These are phyloP conservation scores for Candida sonorensis DNA, from an alignment of 805 yeast species.

Conservation along the genomic window DNA sequence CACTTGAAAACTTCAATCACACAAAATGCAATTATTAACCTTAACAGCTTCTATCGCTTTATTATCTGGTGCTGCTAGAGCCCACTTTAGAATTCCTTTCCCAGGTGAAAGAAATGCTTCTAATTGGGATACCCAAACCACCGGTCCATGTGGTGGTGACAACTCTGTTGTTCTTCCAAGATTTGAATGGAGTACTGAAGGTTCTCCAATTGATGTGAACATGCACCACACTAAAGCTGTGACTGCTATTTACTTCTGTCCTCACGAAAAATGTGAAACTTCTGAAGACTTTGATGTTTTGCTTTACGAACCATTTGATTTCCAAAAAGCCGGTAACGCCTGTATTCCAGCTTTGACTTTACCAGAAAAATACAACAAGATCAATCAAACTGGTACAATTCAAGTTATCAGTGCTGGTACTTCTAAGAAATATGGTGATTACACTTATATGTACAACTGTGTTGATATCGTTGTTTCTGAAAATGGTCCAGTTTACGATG, in stretches of 20 bases:
- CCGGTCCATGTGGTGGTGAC: conserved; percentile 27
- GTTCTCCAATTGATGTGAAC: conserved; percentile 23
- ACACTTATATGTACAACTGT: conserved; percentile 24
- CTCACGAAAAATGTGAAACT: conserved; percentile 14
- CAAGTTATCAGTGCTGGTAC: conserved; percentile 22
- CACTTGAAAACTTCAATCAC: too few species aligned
- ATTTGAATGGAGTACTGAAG: conserved; percentile 24
- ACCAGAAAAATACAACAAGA: conserved; percentile 15
- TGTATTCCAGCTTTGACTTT: conserved; percentile 23
- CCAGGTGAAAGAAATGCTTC: conserved; percentile 29
- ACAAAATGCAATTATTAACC: too few species aligned
- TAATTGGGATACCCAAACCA: conserved; percentile 23
- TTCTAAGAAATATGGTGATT: conserved; percentile 11
- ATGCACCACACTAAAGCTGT: conserved; percentile 17
- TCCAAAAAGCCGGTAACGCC: conserved; percentile 18
- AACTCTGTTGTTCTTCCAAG: conserved; percentile 21
- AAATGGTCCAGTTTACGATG: conserved; percentile 21
- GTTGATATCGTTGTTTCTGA: conserved; percentile 21
- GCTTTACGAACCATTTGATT: conserved; percentile 19
- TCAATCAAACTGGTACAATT: conserved; percentile 21
- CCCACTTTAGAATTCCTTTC: conserved; percentile 26
- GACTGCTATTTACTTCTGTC: conserved; percentile 24
- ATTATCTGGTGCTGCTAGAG: conserved; percentile 11
- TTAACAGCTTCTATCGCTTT: conserved; percentile 2
- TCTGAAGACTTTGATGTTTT: conserved; percentile 19